Evolutionary conservation across 1,284 basidiomycete genomes (phyloP).

Genomic region (Trametes versicolor): DNA sequence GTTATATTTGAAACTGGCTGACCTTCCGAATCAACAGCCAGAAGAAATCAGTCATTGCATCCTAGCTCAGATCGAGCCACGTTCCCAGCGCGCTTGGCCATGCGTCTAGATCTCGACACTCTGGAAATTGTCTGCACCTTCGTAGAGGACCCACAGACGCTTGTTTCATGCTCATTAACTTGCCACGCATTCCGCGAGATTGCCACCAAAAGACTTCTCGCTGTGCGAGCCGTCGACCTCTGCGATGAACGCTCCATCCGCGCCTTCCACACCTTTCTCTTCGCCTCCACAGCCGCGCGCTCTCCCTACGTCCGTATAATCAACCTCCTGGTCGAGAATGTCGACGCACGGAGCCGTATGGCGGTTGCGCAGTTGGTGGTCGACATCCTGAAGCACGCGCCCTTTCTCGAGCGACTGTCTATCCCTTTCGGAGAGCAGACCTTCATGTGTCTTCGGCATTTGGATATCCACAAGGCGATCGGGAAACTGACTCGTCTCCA

Average conservation of each 20-base stretch:
- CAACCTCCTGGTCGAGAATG: not conserved
- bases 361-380: not conserved
- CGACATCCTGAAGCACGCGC: not conserved
- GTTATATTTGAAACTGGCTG: no score
- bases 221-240: not conserved
- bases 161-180: not conserved
- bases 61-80: no score
- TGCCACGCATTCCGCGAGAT: conserved; percentile 2
- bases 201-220: not conserved
- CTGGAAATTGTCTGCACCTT: not conserved
- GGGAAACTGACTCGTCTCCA: not conserved
- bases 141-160: not conserved
- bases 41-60: not conserved
- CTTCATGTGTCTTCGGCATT: not conserved
- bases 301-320: not conserved
- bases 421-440: not conserved
- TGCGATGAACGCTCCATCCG: not conserved
- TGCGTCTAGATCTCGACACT: conserved; percentile 8
- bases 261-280: conserved; percentile 5
- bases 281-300: not conserved
- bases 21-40: no score
- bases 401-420: not conserved
- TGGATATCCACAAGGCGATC: not conserved
- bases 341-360: not conserved
- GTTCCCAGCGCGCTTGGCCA: not conserved